phyloP scores from a whole-genome alignment of 768 basidiomycete species.

The Astraeus odoratus region DNA sequence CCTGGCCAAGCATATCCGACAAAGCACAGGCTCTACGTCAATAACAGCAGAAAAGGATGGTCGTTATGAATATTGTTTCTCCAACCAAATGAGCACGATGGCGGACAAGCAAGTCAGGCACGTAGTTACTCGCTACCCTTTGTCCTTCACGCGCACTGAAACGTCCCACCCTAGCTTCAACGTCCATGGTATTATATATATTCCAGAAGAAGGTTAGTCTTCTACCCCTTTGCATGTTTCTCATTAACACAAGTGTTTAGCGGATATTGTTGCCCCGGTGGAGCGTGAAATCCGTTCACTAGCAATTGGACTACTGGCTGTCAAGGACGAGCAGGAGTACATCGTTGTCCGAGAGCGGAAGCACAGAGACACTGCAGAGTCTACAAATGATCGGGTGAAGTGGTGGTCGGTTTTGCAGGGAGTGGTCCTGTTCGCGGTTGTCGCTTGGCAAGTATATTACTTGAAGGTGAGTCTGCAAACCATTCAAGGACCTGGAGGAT shows the following conservation, averaged over 20 bases:
- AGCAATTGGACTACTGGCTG: slow-evolving; percentile 71
- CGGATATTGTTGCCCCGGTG: slow-evolving; percentile 87
- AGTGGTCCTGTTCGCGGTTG: slow-evolving; percentile 79
- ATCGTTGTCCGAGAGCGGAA: slow-evolving; percentile 89
- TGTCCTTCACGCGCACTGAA: slow-evolving; percentile 1
- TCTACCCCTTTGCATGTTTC: neutral
- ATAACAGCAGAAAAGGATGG: slow-evolving; percentile 87
- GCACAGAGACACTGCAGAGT: slow-evolving; percentile 93
- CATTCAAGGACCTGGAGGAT: neutral
- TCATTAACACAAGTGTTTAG: slow-evolving; percentile 10
- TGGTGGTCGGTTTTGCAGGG: slow-evolving; percentile 98
- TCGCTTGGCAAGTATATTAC: slow-evolving; percentile 97
- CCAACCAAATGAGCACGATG: slow-evolving; percentile 96
- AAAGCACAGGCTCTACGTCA: slow-evolving; percentile 83
- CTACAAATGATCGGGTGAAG: slow-evolving; percentile 90
- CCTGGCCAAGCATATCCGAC: slow-evolving; percentile 74
- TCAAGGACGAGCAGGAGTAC: slow-evolving; percentile 99
- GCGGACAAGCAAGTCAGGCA: slow-evolving; percentile 94
- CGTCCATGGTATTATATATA: slow-evolving; percentile 94
- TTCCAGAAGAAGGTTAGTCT: slow-evolving; percentile 75
- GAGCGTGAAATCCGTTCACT: slow-evolving; percentile 90
- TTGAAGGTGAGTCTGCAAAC: slow-evolving; percentile 55
- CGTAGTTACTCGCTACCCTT: neutral
- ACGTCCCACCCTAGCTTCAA: slow-evolving; percentile 64
- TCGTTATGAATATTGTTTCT: slow-evolving; percentile 93